Evolutionary conservation across 1,139 yeast genomes (phyloP).

Genomic region (Protomyces gravidus): DNA sequence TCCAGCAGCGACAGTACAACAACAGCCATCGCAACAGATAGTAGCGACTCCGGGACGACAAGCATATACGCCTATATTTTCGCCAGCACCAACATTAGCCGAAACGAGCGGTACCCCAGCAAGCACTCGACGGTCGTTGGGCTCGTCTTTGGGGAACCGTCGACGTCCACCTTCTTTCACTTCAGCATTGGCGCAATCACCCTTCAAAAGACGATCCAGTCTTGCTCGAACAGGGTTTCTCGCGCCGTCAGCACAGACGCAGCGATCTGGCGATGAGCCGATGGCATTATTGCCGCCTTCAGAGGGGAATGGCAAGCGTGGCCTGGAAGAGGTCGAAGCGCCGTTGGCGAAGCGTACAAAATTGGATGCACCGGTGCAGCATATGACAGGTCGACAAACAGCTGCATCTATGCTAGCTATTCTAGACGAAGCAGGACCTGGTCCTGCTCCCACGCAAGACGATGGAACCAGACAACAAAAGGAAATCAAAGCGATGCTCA

Average conservation of each 20-base stretch:
- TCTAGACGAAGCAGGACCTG: not conserved
- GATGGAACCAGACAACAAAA: not conserved
- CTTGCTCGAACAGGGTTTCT: slow-evolving; percentile 13
- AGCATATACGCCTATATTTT: slow-evolving; percentile 16
- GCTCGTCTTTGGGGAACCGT: not conserved
- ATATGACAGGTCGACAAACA: slow-evolving; percentile 11
- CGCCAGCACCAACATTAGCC: slow-evolving; percentile 7
- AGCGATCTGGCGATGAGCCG: too few species aligned
- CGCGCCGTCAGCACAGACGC: too few species aligned
- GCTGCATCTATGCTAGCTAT: slow-evolving; percentile 25
- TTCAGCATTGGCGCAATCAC: slow-evolving; percentile 7
- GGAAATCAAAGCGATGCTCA: slow-evolving; percentile 7
- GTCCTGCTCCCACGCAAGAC: not conserved
- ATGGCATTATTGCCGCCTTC: not conserved
- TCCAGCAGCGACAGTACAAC: not conserved
- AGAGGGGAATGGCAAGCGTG: slow-evolving; percentile 7
- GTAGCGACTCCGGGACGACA: slow-evolving; percentile 11
- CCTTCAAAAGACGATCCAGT: slow-evolving; percentile 8
- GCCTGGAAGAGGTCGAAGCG: slow-evolving; percentile 19
- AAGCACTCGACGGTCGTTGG: too few species aligned
- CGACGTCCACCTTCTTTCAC: slow-evolving; percentile 8
- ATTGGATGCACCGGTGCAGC: not conserved
- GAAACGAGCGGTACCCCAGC: slow-evolving; percentile 4
- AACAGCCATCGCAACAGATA: not conserved
- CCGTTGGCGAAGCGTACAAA: slow-evolving; percentile 22